Conservation (phyloP, 352 stramenopile genomes). For the Phytophthora idaei region DNA sequence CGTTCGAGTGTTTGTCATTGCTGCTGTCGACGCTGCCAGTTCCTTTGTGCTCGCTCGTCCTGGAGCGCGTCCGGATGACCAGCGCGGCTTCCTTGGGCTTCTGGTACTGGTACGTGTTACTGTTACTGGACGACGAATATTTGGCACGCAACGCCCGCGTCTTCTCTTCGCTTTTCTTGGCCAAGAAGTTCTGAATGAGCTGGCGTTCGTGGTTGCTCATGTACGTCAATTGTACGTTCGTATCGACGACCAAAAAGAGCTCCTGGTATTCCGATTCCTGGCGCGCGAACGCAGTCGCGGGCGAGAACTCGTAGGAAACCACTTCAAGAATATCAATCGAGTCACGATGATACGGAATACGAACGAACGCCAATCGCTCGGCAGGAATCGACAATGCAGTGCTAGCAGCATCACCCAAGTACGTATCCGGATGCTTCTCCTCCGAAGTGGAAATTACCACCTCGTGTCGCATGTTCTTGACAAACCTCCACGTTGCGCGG, state of each 20-base stretch:
- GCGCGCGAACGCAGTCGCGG: constrained; percentile 28
- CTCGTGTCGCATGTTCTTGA: constrained; percentile 56
- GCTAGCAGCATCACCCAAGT: constrained; percentile 46
- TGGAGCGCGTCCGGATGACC: constrained; percentile 80
- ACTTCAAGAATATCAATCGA: constrained; percentile 80
- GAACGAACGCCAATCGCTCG: constrained; percentile 60
- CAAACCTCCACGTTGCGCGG: constrained; percentile 69
- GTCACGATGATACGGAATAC: constrained; percentile 65
- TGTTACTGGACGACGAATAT: constrained; percentile 49
- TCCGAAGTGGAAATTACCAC: constrained; percentile 51
- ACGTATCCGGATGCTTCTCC: constrained; percentile 39
- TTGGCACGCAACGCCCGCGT: constrained; percentile 47
- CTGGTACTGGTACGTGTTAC: constrained; percentile 60
- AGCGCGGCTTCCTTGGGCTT: constrained; percentile 82
- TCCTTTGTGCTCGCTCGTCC: constrained; percentile 59
- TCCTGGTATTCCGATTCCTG: constrained; percentile 64
- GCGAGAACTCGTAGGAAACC: constrained; percentile 51
- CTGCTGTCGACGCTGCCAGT: constrained; percentile 56
- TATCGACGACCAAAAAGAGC: constrained; percentile 72
- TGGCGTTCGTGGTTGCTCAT: constrained; percentile 56
- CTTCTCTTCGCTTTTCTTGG: constrained; percentile 69
- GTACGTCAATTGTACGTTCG: constrained; percentile 35
- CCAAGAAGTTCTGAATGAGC: constrained; percentile 61
- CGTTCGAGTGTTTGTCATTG: constrained; percentile 50
- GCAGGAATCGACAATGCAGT: constrained; percentile 51